A percentile compares a stretch with the other conserved stretches of the same genome.
These are phyloP conservation scores for Vitis hybrid DNA, from an alignment of 177 flowering plant genomes.

Conservation along the genomic window DNA sequence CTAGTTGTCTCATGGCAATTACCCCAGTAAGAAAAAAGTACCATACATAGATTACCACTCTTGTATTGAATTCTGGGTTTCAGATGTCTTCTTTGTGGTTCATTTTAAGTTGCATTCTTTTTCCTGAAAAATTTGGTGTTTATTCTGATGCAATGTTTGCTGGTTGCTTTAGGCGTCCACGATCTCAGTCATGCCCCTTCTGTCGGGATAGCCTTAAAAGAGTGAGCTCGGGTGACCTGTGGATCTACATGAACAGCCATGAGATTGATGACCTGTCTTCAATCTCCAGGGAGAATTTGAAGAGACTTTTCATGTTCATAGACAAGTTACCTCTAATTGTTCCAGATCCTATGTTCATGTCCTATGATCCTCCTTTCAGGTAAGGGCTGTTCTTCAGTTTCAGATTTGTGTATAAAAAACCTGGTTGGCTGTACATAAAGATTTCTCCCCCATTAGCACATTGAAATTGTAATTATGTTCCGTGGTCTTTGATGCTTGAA, in stretches of 20 bases:
- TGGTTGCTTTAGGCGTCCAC: conserved; percentile 52
- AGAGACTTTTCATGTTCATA: conserved; percentile 66
- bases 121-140: not conserved
- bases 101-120: not conserved
- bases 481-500: too few relatives aligned
- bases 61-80: too few relatives aligned
- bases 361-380: conserved; percentile 49
- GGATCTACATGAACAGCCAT: conserved; percentile 59
- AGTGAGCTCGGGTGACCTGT: conserved; percentile 77
- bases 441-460: not conserved
- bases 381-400: conserved; percentile 17
- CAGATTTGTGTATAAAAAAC: conserved; percentile 18
- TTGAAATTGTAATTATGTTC: conserved; percentile 21
- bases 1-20: too few relatives aligned
- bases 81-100: too few relatives aligned
- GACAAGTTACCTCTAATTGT: conserved; percentile 74
- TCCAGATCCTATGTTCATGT: conserved; percentile 48
- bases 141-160: not conserved
- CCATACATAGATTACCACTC: too few relatives aligned
- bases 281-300: conserved; percentile 62
- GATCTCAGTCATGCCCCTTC: conserved; percentile 92
- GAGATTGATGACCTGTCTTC: conserved; percentile 54
- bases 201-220: conserved; percentile 79
- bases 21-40: too few relatives aligned
- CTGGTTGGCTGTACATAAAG: conserved; percentile 17